Base-by-base conservation (phyloP, 2,329 filamentous ascomycete species). In the Phaeosphaeriaceae sp. region DNA sequence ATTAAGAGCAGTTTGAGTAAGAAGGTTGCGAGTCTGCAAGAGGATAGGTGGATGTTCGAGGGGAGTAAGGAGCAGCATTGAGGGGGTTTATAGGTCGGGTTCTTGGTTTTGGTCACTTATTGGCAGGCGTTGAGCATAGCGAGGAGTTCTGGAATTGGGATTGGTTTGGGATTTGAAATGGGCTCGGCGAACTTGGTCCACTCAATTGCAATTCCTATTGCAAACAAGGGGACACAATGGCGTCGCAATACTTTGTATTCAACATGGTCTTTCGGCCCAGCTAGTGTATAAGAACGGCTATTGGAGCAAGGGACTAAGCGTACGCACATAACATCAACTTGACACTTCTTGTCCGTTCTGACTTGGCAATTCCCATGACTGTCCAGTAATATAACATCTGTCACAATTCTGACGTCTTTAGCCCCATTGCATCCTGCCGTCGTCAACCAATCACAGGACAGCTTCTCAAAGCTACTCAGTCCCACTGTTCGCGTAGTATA, bases 31-130 rank as follows among this genome's bases (percentile, higher is more conserved):
- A 87, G 89, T 15, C 79, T 96, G 50, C 85, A 91, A 21, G 91
- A 95, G 51, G 93, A 97, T 71, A 91, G 89, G 69, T 97, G 93
- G 93, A 96, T 96, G 89, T 96, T 91, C 78, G 91, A 93, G 75
- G 82, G 86, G 1, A 90, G 92, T 67, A 31, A 19, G 1, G 61
- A 65, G 25, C 67, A 65, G 49, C 64, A 63, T 33, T 64, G 57
- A 52, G 24, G 10, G 0, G 27, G 11, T 13, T 13, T 13, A 15
- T 3, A 3, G 31, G 3, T 17, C 27, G 33, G 42, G 45, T 21
- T 33, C 15, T 20, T 21, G 17, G 22, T 45, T 5, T 10, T 6
- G 31, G 31, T 1, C 61, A 60, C 60, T 57, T 54, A 33, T 40
- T 40, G 20, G 41, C 31, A 48, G n/a, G 25, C 15, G 27, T 15